phyloP scores from a whole-genome alignment of 495 filamentous ascomycete genomes.

The Xylaria cubensis region DNA sequence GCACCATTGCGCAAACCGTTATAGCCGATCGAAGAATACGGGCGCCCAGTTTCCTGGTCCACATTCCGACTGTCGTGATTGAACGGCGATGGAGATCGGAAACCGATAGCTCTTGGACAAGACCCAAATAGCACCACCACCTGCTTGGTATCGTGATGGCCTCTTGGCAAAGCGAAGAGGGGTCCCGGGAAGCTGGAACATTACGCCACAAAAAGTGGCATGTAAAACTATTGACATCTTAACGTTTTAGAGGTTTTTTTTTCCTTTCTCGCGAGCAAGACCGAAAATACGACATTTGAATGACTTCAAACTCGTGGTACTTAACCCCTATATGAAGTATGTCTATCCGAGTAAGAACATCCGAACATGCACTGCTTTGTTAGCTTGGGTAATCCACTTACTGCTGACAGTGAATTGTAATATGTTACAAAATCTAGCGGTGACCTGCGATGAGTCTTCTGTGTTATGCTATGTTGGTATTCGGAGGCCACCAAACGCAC shows the following conservation, averaged over 20 bases:
- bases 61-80: not conserved
- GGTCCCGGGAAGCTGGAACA: constrained; percentile 6
- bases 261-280: not conserved
- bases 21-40: not conserved
- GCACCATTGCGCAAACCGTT: constrained; percentile 9
- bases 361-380: not conserved
- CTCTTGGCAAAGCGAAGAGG: constrained; percentile 13
- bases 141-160: constrained; percentile 5
- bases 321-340: not conserved
- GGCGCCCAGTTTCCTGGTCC: not conserved
- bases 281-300: not conserved
- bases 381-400: not conserved
- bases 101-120: not conserved
- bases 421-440: not conserved
- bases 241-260: not conserved
- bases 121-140: not conserved
- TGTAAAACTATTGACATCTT: not conserved
- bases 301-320: not conserved
- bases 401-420: not conserved
- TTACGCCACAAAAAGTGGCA: constrained; percentile 18
- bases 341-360: not conserved
- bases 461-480: not conserved
- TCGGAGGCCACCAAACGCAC: not conserved
- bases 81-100: not conserved
- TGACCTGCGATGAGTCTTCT: not conserved